Evolutionary conservation across 108 stramenopile species (phyloP), one percentile per base, ranked within the genome.

Genomic region (Nitzschia sp.): DNA sequence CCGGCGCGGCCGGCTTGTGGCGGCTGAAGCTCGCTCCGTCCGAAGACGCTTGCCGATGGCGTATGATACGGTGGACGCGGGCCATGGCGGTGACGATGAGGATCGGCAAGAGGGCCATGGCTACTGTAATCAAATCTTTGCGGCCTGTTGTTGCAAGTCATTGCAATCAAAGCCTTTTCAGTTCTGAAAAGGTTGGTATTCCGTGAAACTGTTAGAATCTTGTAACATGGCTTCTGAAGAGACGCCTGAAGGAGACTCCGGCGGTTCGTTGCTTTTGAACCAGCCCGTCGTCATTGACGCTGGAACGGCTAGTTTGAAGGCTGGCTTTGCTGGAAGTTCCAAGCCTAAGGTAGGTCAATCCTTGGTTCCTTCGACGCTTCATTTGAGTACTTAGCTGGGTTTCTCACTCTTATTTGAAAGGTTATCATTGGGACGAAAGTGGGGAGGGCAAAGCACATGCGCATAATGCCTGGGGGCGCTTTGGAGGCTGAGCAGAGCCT

Each of bases 231-330:
- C 77, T 19, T 64, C 77, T 38, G 71, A 78, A 63, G 77, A 71
- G 59, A 67, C 77, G 61, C 33, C 77, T 6, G 84, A 73, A 24
- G 76, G 65, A 8, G 78, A 71, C 13, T 65, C 74, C 15, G 80
- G 70, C 11, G 70, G 72, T 29, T 82, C 81, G 0, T 58, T 85
- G 46, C 85, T 95, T 54, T 75, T 95, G 63, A 95, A 96, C 74
- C 97, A 97, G 68, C 97, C 98, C 46, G 87, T 98, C 45, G 97
- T 98, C 54, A 93, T 98, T 38, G 98, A 98, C 72, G 95, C 93
- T 72, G 98, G 97, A 11, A 96, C 95, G 17, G 85, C 92, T 21
- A 78, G 82, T 3, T 71, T 97, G 53, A 97, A 97, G 68, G 98
- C 98, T 34, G 98, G 98, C 2, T 97, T 98, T 83, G 98, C 98